A percentile compares a stretch with the other conserved stretches of the same genome.
Evolutionary conservation across 2,329 filamentous ascomycete species (phyloP).

Genomic region (Tricladium varicosporioides): DNA sequence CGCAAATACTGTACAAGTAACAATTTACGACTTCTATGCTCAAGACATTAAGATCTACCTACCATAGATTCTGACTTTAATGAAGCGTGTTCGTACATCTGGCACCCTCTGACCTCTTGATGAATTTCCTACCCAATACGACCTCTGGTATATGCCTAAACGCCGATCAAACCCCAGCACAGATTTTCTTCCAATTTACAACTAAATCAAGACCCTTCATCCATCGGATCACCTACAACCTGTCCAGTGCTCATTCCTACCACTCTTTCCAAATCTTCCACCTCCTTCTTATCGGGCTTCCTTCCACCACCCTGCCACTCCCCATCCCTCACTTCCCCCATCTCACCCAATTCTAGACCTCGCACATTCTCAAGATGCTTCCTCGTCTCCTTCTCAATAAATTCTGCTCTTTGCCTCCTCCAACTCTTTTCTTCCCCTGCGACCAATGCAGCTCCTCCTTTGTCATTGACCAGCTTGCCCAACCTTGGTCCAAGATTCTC

Average conservation of each 20-base stretch:
- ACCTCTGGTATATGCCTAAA: conserved; percentile 8
- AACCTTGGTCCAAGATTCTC: conserved; percentile 66
- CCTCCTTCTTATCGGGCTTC: conserved; percentile 49
- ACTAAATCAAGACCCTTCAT: conserved; percentile 15
- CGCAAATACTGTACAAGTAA: too few species aligned
- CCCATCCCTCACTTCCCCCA: conserved; percentile 62
- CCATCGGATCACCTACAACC: conserved; percentile 26
- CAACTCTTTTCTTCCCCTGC: conserved; percentile 51
- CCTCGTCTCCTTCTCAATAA: conserved; percentile 77
- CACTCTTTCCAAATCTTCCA: conserved; percentile 55
- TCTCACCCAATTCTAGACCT: conserved; percentile 62
- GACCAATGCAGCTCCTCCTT: conserved; percentile 37
- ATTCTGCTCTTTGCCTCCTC: conserved; percentile 71
- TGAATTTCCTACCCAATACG: not conserved
- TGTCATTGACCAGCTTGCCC: conserved; percentile 39
- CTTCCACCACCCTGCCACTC: conserved; percentile 60
- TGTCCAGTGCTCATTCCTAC: conserved; percentile 44
- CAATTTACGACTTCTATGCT: too few species aligned
- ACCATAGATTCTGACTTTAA: too few species aligned
- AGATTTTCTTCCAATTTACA: not conserved
- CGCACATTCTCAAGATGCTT: conserved; percentile 71
- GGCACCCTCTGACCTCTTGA: too few species aligned
- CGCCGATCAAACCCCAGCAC: not conserved
- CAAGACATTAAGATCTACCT: too few species aligned
- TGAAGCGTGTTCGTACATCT: too few species aligned